phyloP scores from a whole-genome alignment of 305 asterid genomes.

The Plantago coronopus region DNA sequence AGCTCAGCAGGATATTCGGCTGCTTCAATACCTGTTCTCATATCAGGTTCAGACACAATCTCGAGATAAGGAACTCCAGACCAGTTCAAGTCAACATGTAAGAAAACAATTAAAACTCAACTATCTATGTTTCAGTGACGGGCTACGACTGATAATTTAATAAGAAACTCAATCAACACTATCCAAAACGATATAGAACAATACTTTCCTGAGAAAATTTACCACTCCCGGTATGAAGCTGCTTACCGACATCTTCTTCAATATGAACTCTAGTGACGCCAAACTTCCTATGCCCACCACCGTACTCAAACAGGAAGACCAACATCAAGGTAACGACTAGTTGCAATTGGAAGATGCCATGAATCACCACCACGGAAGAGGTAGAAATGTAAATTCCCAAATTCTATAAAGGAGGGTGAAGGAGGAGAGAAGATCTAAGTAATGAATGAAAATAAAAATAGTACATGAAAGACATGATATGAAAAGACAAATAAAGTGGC shows the following conservation, averaged over 20 bases:
- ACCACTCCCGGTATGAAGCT: slow-evolving; percentile 73
- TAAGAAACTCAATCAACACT: not conserved
- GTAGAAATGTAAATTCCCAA: too few relatives aligned
- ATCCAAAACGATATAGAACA: slow-evolving; percentile 13
- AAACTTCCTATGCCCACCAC: slow-evolving; percentile 93
- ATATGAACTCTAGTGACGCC: slow-evolving; percentile 95
- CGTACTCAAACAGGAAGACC: slow-evolving; percentile 91
- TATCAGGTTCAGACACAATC: slow-evolving; percentile 98
- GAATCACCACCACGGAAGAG: too few relatives aligned
- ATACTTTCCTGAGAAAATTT: slow-evolving; percentile 73
- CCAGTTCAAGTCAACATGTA: slow-evolving; percentile 94
- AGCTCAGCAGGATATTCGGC: slow-evolving; percentile 97
- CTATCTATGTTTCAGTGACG: not conserved
- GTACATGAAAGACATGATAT: too few relatives aligned
- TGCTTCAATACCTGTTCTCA: slow-evolving; percentile 96
- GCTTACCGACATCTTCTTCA: slow-evolving; percentile 99
- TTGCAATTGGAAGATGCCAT: slow-evolving; percentile 86
- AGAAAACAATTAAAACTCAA: slow-evolving; percentile 1
- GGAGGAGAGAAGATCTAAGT: too few relatives aligned
- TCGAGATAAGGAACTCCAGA: slow-evolving; percentile 99
- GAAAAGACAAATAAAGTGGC: too few relatives aligned
- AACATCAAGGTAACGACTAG: slow-evolving; percentile 70
- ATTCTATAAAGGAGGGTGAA: too few relatives aligned
- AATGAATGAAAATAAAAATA: too few relatives aligned
- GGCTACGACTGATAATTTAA: not conserved